Evolutionary conservation across 2,329 filamentous ascomycete species (phyloP).

Genomic region (Ploettnerulaceae sp.): DNA sequence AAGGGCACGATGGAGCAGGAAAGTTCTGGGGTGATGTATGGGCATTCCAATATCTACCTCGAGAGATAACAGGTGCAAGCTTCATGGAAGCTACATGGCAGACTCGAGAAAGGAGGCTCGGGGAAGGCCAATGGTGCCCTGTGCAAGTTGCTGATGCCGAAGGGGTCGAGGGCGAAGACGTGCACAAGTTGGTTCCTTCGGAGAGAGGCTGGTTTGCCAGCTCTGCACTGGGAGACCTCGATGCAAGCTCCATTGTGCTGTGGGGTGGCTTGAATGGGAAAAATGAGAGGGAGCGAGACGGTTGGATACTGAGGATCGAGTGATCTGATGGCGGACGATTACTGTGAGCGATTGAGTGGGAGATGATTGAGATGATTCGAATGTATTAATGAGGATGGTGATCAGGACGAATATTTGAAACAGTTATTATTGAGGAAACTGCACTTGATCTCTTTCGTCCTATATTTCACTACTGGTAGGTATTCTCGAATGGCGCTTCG

Average conservation of each 20-base stretch:
- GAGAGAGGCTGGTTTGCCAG: slow-evolving; percentile 55
- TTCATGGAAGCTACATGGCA: slow-evolving; percentile 51
- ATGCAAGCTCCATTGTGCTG: slow-evolving; percentile 54
- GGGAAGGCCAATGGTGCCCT: slow-evolving; percentile 54
- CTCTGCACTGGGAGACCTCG: slow-evolving; percentile 52
- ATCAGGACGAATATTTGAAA: too few species aligned
- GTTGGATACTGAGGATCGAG: slow-evolving; percentile 57
- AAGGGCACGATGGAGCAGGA: slow-evolving; percentile 47
- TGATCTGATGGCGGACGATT: too few species aligned
- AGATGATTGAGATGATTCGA: not conserved
- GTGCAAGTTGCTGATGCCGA: slow-evolving; percentile 46
- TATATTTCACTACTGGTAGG: too few species aligned
- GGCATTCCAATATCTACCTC: slow-evolving; percentile 56
- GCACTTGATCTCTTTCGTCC: too few species aligned
- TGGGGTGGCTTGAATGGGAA: slow-evolving; percentile 54
- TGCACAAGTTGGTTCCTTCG: slow-evolving; percentile 43
- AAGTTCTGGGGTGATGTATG: slow-evolving; percentile 57
- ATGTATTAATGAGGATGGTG: not conserved
- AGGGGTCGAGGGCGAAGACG: slow-evolving; percentile 41
- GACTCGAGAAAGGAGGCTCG: slow-evolving; percentile 47
- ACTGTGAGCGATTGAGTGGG: too few species aligned
- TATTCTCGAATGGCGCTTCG: slow-evolving; percentile 6
- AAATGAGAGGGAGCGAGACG: slow-evolving; percentile 52
- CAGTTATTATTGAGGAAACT: too few species aligned
- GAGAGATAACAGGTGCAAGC: slow-evolving; percentile 50